A percentile compares a stretch with the other conserved stretches of the same genome.
Evolutionary conservation across 768 basidiomycete genomes (phyloP).

Genomic region (Pleurotus sapidus): DNA sequence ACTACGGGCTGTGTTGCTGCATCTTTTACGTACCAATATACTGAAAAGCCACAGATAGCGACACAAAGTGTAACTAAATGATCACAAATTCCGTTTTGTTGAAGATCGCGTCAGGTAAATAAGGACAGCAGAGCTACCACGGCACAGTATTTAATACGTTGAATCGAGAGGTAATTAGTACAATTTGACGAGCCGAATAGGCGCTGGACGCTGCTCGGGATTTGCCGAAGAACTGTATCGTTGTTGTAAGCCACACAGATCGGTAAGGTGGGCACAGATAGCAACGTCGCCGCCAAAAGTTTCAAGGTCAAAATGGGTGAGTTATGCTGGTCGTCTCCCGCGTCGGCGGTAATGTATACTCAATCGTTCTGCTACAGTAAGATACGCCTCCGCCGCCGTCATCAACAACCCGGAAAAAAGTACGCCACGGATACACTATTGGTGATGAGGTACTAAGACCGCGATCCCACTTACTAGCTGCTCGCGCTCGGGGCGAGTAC

Average conservation of each 20-base stretch:
- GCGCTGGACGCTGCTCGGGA: not conserved
- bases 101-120: no score
- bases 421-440: conserved; percentile 34
- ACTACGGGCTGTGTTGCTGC: no score
- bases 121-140: no score
- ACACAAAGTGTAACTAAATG: no score
- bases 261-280: not conserved
- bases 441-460: not conserved
- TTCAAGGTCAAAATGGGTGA: conserved; percentile 8
- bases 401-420: conserved; percentile 96
- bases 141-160: no score
- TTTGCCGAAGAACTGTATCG: conserved; percentile 7
- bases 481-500: conserved; percentile 93
- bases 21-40: no score
- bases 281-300: conserved; percentile 5
- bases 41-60: no score
- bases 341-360: not conserved
- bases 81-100: no score
- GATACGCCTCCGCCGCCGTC: conserved; percentile 87
- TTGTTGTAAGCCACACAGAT: not conserved
- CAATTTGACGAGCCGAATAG: not conserved
- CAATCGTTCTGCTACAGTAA: conserved; percentile 50
- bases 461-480: conserved; percentile 51
- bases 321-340: not conserved
- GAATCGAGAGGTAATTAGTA: no score